Base-by-base conservation (phyloP, 1,284 basidiomycete species). In the Exsudoporus floridanus region DNA sequence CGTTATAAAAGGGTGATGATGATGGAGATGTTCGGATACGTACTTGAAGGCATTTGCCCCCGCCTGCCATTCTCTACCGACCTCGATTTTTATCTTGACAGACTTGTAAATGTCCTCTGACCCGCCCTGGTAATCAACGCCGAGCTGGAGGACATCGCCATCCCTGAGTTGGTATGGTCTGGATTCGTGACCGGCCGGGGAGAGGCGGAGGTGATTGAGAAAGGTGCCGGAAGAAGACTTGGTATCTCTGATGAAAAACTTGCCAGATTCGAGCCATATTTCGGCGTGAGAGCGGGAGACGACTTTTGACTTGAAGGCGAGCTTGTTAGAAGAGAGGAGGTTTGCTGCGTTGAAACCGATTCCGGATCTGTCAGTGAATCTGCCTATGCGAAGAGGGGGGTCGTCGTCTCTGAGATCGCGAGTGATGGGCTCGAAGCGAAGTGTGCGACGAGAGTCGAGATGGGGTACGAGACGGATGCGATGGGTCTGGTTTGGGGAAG, bases 71-170 rank as follows among this genome's bases (percentile, higher is more conserved):
- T 94, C 92, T 53, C 92, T 75, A 0, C 92, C 84, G 42, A 94
- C 77, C 74, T 99, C 96, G 51, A 99, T 82, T 55, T 93, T 82
- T 72, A 99, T 97, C 81, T 98, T 98, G 57, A 99, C 94, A 59
- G 92, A 94, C 73, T 98, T 92, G 73, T 97, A 99, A 56, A 98
- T 94, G 72, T 98, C 95, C 74, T 99, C 95, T 5, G 91, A 86
- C 0, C 96, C 97, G 27, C 96, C 96, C 71, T 98, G 96, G 72
- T 98, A 99, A 70, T 99, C 97, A 30, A 99, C 94, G 2, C 96
- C 96, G 1, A 98, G 83, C 73, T 99, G 96, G 7, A 99, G 74
- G 16, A 98, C 83, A 72, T 99, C 96, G 1, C 96, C 96, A 59
- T 98, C 96, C 71, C 90, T 92, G 64, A 99, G 78, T 57, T 84